Conservation (phyloP, 2,329 filamentous ascomycete genomes). For the Aspergillus sp. region DNA sequence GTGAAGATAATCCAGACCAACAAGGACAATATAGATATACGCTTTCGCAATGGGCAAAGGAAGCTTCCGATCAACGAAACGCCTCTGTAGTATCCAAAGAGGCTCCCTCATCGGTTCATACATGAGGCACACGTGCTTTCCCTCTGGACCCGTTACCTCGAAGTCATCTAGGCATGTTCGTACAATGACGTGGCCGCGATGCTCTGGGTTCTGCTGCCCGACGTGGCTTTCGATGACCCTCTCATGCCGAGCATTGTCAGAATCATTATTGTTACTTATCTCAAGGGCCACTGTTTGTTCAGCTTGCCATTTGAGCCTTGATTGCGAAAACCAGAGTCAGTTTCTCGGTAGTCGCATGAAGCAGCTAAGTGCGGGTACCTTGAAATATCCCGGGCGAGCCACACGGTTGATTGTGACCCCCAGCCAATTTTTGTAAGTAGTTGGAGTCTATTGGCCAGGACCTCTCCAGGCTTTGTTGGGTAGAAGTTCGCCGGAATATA, state of each 20-base stretch:
- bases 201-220: constrained; percentile 20
- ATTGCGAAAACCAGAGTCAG: no score
- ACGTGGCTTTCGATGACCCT: constrained; percentile 30
- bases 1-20: constrained; percentile 43
- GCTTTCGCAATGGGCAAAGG: constrained; percentile 29
- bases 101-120: constrained; percentile 38
- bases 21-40: constrained; percentile 36
- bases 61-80: constrained; percentile 24
- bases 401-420: constrained; percentile 45
- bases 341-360: not conserved
- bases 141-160: constrained; percentile 16
- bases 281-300: no score
- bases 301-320: no score
- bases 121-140: constrained; percentile 34
- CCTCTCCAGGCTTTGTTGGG: constrained; percentile 38
- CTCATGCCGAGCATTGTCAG: constrained; percentile 7
- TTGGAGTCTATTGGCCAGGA: constrained; percentile 38
- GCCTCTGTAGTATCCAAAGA: constrained; percentile 30
- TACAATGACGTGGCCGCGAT: constrained; percentile 18
- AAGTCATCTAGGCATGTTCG: constrained; percentile 24
- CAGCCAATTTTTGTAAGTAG: constrained; percentile 43
- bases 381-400: constrained; percentile 41
- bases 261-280: no score
- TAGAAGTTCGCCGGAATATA: constrained; percentile 40
- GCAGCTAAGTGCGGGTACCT: constrained; percentile 4